A percentile compares a stretch with the other conserved stretches of the same genome.
Conservation (phyloP, 805 yeast genomes). For the Metschnikowia continentalis region DNA sequence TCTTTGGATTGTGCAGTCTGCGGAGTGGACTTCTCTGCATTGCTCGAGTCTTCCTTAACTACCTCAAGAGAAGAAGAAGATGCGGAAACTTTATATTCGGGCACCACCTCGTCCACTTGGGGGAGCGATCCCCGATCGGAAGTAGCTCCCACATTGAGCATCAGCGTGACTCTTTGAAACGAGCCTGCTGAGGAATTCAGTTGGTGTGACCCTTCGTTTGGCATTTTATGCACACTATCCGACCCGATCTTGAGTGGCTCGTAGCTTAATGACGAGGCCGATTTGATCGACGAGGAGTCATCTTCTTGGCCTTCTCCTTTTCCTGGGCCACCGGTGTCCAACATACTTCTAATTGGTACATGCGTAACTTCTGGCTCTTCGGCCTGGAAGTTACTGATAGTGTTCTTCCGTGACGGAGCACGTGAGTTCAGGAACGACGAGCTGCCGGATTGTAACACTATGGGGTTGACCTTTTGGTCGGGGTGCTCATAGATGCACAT, state of each 20-base stretch:
- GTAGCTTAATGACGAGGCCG: constrained; percentile 24
- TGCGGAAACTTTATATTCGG: not conserved
- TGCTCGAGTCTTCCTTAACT: constrained; percentile 6
- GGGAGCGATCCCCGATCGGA: constrained; percentile 5
- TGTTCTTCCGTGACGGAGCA: constrained; percentile 32
- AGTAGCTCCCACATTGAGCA: constrained; percentile 23
- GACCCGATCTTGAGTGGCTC: constrained; percentile 17
- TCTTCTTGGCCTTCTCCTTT: constrained; percentile 2
- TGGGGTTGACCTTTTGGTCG: constrained; percentile 36
- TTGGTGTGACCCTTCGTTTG: constrained; percentile 10
- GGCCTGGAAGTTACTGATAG: constrained; percentile 15
- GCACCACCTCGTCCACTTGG: constrained; percentile 5
- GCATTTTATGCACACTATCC: constrained; percentile 10
- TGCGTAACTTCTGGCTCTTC: constrained; percentile 17
- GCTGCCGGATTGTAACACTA: constrained; percentile 19
- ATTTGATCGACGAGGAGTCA: constrained; percentile 21
- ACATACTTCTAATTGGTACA: constrained; percentile 37
- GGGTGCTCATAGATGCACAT: constrained; percentile 54
- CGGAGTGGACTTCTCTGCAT: not conserved
- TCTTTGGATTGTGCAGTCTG: not conserved
- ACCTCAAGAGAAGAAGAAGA: constrained; percentile 9
- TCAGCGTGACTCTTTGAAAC: constrained; percentile 22
- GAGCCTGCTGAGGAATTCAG: constrained; percentile 11
- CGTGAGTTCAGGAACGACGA: constrained; percentile 22
- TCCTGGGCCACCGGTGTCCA: constrained; percentile 25